These are phyloP conservation scores for Vigna mungo DNA, from an alignment of 306 rosid genomes.

Conservation along the genomic window DNA sequence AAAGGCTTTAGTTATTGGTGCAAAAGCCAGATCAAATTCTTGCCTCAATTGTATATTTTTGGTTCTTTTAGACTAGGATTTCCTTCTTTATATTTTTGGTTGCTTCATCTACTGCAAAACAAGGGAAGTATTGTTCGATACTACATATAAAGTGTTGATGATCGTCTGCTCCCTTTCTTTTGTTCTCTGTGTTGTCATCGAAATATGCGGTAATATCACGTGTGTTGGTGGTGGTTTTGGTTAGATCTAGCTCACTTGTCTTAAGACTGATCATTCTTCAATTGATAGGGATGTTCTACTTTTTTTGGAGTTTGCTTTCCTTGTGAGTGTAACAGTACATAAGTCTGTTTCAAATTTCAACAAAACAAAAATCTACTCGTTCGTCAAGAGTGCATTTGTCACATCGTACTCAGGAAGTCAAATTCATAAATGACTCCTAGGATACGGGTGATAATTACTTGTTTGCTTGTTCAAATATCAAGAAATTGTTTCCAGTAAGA, in stretches of 20 bases:
- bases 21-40: conserved; percentile 15
- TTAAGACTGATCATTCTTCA: conserved; percentile 12
- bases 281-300: not conserved
- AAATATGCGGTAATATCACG: not conserved
- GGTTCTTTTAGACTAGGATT: conserved; percentile 11
- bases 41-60: not conserved
- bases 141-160: not conserved
- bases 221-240: not conserved
- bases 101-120: conserved; percentile 23
- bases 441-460: conserved; percentile 9
- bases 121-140: not conserved
- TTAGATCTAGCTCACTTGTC: conserved; percentile 2
- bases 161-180: conserved; percentile 16
- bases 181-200: not conserved
- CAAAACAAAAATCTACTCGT: not conserved
- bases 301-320: not conserved
- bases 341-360: too few relatives aligned
- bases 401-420: not conserved
- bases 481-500: not conserved
- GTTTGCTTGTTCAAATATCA: conserved; percentile 10
- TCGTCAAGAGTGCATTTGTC: conserved; percentile 4
- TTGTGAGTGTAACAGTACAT: not conserved
- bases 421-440: conserved; percentile 26
- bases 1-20: not conserved
- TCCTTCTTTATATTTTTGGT: not conserved